Evolutionary conservation across 129 eudicot species (phyloP).

Genomic region (Pittosporum tobira): DNA sequence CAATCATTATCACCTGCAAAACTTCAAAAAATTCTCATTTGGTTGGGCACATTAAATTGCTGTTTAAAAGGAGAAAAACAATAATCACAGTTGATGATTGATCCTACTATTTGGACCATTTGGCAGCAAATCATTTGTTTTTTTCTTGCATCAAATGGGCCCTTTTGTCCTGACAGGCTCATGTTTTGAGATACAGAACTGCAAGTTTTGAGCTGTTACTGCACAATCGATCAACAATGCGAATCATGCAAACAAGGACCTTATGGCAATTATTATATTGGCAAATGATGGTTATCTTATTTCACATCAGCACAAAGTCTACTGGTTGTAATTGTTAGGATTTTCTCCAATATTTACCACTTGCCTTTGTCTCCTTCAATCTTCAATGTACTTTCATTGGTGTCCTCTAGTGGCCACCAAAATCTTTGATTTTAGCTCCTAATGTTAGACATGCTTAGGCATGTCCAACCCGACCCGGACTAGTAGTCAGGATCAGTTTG

Average conservation of each 20-base stretch:
- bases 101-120: constrained; percentile 14
- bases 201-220: constrained; percentile 17
- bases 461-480: too few relatives aligned
- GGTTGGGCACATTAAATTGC: constrained; percentile 10
- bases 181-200: constrained; percentile 17
- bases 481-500: too few relatives aligned
- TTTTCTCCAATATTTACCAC: constrained; percentile 11
- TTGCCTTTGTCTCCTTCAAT: constrained; percentile 14
- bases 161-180: constrained; percentile 15
- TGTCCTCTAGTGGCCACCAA: constrained; percentile 5
- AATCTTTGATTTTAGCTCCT: neutral
- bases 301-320: neutral
- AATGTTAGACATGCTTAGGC: too few relatives aligned
- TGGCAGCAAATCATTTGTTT: neutral
- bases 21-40: constrained; percentile 3
- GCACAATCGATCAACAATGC: constrained; percentile 10
- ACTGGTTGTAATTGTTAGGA: constrained; percentile 1
- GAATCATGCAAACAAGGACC: constrained; percentile 10
- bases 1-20: constrained; percentile 15
- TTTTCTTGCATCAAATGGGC: constrained; percentile 8
- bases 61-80: constrained; percentile 8
- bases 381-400: constrained; percentile 2
- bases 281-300: constrained; percentile 6
- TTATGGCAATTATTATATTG: constrained; percentile 4
- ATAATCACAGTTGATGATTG: constrained; percentile 20